These are phyloP conservation scores for Corchorus olitorius DNA, from an alignment of 345 rosid species.

Conservation along the genomic window DNA sequence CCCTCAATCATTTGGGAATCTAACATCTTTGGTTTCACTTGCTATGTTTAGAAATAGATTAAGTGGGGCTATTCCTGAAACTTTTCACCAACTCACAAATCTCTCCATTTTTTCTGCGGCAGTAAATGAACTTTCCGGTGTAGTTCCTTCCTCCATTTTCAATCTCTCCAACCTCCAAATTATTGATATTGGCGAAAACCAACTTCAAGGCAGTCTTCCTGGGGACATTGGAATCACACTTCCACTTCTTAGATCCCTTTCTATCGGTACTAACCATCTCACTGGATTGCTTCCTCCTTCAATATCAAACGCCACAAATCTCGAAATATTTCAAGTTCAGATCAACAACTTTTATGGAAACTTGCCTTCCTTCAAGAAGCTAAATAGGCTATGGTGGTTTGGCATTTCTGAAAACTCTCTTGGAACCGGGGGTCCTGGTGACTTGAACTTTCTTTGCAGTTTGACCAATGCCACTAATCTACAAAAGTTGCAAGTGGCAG, in stretches of 20 bases:
- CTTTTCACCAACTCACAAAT: slow-evolving; percentile 10
- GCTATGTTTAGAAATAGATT: neutral
- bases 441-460: slow-evolving; percentile 2
- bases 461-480: neutral
- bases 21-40: neutral
- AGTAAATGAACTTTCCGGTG: neutral
- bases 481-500: neutral
- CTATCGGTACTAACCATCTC: too few relatives aligned
- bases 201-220: neutral
- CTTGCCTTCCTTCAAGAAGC: neutral
- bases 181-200: neutral
- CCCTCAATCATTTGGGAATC: slow-evolving; percentile 2
- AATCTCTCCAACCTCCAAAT: neutral
- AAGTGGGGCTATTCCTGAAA: slow-evolving; percentile 26
- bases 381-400: neutral
- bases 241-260: too few relatives aligned
- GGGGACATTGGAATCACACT: too few relatives aligned
- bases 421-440: neutral
- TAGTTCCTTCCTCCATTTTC: slow-evolving; percentile 20
- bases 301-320: too few relatives aligned
- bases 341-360: slow-evolving; percentile 4
- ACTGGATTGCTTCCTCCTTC: too few relatives aligned
- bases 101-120: neutral
- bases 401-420: too few relatives aligned
- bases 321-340: too few relatives aligned